Base-by-base conservation (phyloP, 352 stramenopile species). In the Globisporangium mamillatum region DNA sequence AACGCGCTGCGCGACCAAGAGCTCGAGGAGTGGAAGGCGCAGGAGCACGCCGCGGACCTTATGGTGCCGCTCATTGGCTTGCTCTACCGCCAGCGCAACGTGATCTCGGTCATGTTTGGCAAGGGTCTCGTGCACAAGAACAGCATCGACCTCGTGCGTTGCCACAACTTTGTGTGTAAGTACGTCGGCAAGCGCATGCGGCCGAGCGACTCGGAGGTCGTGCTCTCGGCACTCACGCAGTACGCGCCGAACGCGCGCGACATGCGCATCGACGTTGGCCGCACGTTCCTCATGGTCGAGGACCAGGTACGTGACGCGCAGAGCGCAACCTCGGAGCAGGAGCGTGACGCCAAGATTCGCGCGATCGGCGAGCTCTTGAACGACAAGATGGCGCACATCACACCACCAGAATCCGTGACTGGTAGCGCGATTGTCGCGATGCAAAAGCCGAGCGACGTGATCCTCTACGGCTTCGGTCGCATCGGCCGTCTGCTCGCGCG, bases 381-480 rank as follows among this genome's bases (percentile, higher is more conserved):
- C 69, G 64, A 56, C 63, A 82, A 88, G 76, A 86, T 91, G 79
- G 78, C 72, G 41, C 74, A 77, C 38, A 72, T 92, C 5, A 70
- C 71, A 8, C 63, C 72, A 1, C 25, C 72, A 1, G 8, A 46
- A 7, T 55, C 73, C 6, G 41, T 75, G 10, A 22, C 55, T 7
- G 58, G 57, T 52, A 46, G 46, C 46, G 32, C 52, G 3, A 54
- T 57, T 4, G 57, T 76, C 12, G 12, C 56, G n/a, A 78, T 88
- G 68, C 78, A 76, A 59, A 91, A 90, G 73, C 81, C 89, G 32
- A 86, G 81, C 60, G 84, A 94, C 70, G 88, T 97, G 34, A 75
- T 95, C 52, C 76, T 97, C 29, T 95, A 97, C 61, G 90, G 90
- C 20, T 96, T 96, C 58, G 90, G 89, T n/a, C 88, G 90, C 41